A percentile compares a stretch with the other conserved stretches of the same genome.
phyloP scores from a whole-genome alignment of 2,329 filamentous ascomycete genomes.

The Eurotiales sp. region DNA sequence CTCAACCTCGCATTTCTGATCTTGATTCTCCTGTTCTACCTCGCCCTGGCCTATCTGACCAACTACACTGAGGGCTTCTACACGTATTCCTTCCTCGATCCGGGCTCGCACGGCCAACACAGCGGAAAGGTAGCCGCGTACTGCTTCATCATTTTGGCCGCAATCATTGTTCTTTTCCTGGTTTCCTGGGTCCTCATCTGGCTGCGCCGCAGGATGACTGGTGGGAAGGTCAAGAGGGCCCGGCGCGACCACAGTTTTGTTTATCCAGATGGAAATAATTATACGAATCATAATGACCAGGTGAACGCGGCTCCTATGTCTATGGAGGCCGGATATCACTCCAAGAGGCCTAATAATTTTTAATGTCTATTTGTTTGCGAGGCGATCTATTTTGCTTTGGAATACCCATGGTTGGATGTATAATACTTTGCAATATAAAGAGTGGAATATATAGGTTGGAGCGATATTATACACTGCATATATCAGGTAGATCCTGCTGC shows the following conservation, averaged over 20 bases:
- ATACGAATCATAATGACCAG: not conserved
- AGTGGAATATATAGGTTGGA: not conserved
- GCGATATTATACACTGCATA: no score
- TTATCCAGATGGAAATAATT: conserved; percentile 1
- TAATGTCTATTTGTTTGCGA: not conserved
- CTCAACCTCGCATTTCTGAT: conserved; percentile 66
- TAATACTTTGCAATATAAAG: not conserved
- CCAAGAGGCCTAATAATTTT: conserved; percentile 1
- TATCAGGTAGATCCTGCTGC: no score
- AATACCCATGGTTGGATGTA: no score
- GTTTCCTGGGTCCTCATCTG: conserved; percentile 53
- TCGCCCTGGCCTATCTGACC: conserved; percentile 71
- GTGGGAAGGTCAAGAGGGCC: conserved; percentile 24
- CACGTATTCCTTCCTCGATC: conserved; percentile 74
- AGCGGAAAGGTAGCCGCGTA: conserved; percentile 60
- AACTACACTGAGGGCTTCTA: conserved; percentile 68
- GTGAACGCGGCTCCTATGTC: no score
- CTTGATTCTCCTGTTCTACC: conserved; percentile 67
- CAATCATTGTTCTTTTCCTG: conserved; percentile 52
- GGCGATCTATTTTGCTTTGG: no score
- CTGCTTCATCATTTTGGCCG: conserved; percentile 55
- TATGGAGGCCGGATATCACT: not conserved
- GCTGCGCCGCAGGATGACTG: conserved; percentile 48
- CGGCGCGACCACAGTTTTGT: conserved; percentile 17
- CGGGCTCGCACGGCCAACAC: conserved; percentile 44